Evolutionary conservation across 495 filamentous ascomycete species (phyloP).

Genomic region (Penicillium taxi): DNA sequence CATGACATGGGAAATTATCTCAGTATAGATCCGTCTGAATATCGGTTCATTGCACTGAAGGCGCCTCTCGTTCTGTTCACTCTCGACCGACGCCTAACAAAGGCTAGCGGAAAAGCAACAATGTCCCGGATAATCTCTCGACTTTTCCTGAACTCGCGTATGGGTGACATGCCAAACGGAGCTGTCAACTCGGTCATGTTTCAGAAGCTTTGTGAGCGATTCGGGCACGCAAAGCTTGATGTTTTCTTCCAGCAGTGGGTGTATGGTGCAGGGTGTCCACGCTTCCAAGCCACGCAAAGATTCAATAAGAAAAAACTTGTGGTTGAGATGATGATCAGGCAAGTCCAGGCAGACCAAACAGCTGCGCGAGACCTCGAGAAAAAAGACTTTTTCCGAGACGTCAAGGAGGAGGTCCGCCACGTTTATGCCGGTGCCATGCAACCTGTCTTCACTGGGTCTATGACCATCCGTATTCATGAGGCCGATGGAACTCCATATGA

Average conservation of each 20-base stretch:
- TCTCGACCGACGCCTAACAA: slow-evolving; percentile 79
- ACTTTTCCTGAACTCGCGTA: slow-evolving; percentile 73
- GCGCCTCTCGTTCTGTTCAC: slow-evolving; percentile 89
- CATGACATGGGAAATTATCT: slow-evolving; percentile 70
- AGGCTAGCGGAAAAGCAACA: slow-evolving; percentile 73
- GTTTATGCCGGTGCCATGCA: slow-evolving; percentile 64
- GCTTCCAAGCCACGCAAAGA: slow-evolving; percentile 70
- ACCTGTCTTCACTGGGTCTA: slow-evolving; percentile 82
- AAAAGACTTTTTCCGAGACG: slow-evolving; percentile 69
- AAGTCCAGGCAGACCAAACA: slow-evolving; percentile 57
- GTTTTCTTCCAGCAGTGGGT: slow-evolving; percentile 93
- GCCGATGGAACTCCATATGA: slow-evolving; percentile 98
- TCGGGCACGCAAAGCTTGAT: slow-evolving; percentile 76
- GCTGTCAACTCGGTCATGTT: slow-evolving; percentile 68
- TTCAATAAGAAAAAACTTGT: slow-evolving; percentile 98
- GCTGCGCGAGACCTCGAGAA: slow-evolving; percentile 49
- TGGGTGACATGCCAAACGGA: slow-evolving; percentile 63
- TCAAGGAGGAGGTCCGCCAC: slow-evolving; percentile 64
- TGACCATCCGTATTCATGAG: slow-evolving; percentile 97
- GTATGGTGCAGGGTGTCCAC: slow-evolving; percentile 75
- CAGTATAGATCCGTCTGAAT: slow-evolving; percentile 68
- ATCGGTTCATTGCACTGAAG: slow-evolving; percentile 87
- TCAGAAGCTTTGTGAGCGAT: slow-evolving; percentile 72
- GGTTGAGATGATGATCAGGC: slow-evolving; percentile 84
- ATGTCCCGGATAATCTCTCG: slow-evolving; percentile 76